phyloP scores from a whole-genome alignment of 345 rosid genomes.

The Eucalyptus camaldulensis region DNA sequence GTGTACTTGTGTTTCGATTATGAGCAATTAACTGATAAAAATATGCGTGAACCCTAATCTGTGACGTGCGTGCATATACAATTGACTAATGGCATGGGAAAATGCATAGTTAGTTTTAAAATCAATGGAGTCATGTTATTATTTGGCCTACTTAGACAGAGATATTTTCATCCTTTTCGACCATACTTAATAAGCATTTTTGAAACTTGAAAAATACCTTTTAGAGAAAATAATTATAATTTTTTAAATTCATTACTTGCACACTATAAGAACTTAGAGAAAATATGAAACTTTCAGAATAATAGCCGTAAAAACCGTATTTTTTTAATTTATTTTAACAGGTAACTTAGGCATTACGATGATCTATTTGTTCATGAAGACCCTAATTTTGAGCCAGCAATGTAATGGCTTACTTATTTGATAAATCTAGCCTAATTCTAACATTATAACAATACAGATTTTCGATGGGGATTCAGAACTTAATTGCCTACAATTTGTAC shows the following conservation, averaged over 20 bases:
- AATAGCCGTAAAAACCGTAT: fast-evolving
- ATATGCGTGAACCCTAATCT: background rate
- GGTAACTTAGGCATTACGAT: too few relatives aligned
- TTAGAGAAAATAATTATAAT: background rate
- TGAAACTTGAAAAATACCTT: background rate
- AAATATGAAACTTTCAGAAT: background rate
- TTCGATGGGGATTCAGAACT: too few relatives aligned
- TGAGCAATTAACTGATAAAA: background rate
- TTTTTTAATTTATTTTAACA: too few relatives aligned
- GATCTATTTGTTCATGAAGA: too few relatives aligned
- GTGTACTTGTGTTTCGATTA: fast-evolving
- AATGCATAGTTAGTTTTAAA: background rate
- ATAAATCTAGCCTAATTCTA: too few relatives aligned
- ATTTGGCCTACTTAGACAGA: background rate
- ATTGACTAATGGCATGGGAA: background rate
- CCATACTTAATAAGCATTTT: background rate
- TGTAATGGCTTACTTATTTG: too few relatives aligned
- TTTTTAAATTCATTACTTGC: background rate
- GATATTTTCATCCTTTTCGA: fast-evolving
- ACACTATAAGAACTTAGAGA: background rate
- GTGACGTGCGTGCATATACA: background rate
- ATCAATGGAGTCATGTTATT: background rate
- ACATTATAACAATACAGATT: too few relatives aligned
- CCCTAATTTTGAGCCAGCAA: too few relatives aligned
- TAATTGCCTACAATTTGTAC: too few relatives aligned